These are phyloP conservation scores for Lipomyces sp. DNA, from an alignment of 805 yeast genomes.

Conservation along the genomic window DNA sequence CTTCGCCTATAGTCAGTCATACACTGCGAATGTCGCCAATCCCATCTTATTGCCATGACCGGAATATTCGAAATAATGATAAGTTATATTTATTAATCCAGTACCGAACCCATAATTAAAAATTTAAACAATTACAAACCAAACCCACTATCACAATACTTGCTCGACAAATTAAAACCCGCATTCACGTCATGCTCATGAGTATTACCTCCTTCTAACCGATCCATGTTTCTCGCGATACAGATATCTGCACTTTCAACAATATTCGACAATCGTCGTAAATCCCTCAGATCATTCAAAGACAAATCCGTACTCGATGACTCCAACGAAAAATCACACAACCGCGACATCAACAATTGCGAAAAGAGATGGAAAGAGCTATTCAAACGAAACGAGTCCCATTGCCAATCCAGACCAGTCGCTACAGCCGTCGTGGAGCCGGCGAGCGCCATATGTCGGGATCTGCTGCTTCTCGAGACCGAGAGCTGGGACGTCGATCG, in stretches of 20 bases:
- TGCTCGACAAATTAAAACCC: not conserved
- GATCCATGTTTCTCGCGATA: not conserved
- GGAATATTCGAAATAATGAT: not conserved
- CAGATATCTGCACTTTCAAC: not conserved
- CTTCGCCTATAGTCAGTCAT: no score
- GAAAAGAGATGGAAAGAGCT: conserved; percentile 10
- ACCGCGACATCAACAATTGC: not conserved
- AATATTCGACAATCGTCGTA: conserved; percentile 1
- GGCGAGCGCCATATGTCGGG: conserved; percentile 37
- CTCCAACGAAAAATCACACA: conserved; percentile 3
- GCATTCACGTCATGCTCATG: not conserved
- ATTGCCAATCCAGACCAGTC: conserved; percentile 34
- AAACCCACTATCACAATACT: not conserved
- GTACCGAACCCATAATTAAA: not conserved
- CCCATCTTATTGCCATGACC: no score
- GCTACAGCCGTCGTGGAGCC: conserved; percentile 30
- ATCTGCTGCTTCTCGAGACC: conserved; percentile 30
- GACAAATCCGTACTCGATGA: not conserved
- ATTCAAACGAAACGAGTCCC: conserved; percentile 15
- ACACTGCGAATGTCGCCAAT: no score
- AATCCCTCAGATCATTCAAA: conserved; percentile 6
- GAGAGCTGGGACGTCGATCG: conserved; percentile 28
- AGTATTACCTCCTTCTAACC: not conserved
- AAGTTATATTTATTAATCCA: not conserved
- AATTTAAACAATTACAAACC: not conserved